Base-by-base conservation (phyloP, 2,329 filamentous ascomycete species). In the Mariannaea sp. region DNA sequence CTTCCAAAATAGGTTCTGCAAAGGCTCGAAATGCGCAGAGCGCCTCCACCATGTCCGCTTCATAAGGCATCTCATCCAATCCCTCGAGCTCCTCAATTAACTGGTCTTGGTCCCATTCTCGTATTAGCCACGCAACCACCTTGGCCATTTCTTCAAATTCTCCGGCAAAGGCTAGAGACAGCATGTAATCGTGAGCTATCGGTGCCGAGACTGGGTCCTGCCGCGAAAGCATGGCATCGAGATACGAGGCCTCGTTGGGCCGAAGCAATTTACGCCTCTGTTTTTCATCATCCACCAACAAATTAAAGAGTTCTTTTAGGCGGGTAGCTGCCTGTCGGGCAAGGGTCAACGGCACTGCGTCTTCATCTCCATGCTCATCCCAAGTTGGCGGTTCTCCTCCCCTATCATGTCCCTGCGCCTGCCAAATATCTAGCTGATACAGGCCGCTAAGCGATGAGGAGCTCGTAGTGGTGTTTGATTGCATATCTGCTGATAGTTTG, bases 111-210 rank as follows among this genome's bases (percentile, higher is more conserved):
- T 67, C 65, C 70, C 78, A 78, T 58, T 84, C 70, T 19, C 70
- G 60, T 1, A 80, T 70, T 59, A 87, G 80, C 85, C 86, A 92
- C 24, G 72, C 68, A 12, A 87, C 70, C 5, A 86, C 70, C 4
- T 72, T 73, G 5, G 80, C 75, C 66, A 90, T 82, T 43, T 80
- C 83, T 2, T 79, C 71, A 42, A 77, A 75, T 58, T 90, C 83
- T 29, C 79, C 80, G n/a, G 84, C 69, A 46, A 80, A 78, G 1
- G 82, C 87, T 17, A 91, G 73, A 1, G 82, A 78, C 40, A 85
- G 78, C 67, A 91, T 78, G 65, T 89, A 88, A 2, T 75, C 73
- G 60, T 88, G 82, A 1, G 64, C 70, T 12, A 71, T 59, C 84
- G 65, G 60, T 5, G 67, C 69, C 50, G 64, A 59, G 32, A 72